phyloP scores from a whole-genome alignment of 352 stramenopile genomes.

The Phytophthora agathidicida region DNA sequence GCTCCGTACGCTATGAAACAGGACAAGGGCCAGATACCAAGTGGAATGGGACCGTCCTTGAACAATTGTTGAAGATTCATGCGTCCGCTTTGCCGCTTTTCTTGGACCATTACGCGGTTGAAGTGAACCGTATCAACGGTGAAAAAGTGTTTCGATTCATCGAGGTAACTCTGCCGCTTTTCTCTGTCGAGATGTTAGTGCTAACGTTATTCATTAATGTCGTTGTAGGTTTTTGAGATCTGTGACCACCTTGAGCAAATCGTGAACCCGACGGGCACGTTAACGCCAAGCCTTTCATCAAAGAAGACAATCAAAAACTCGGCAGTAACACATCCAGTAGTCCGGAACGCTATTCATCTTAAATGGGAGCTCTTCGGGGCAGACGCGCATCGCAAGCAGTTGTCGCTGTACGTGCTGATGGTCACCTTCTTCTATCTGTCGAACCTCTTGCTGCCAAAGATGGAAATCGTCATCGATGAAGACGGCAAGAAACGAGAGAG shows the following conservation, averaged over 20 bases:
- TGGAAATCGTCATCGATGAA: constrained; percentile 38
- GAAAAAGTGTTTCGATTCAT: constrained; percentile 52
- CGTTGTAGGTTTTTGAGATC: constrained; percentile 42
- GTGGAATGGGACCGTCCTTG: constrained; percentile 52
- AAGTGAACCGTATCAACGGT: constrained; percentile 58
- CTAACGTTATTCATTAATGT: not conserved
- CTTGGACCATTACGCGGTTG: constrained; percentile 51
- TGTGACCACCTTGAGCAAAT: constrained; percentile 52
- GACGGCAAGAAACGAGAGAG: constrained; percentile 34
- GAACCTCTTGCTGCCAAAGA: constrained; percentile 52
- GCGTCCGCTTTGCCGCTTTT: constrained; percentile 44
- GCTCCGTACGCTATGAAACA: constrained; percentile 31
- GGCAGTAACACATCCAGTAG: constrained; percentile 50
- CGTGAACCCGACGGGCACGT: constrained; percentile 34
- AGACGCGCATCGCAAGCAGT: constrained; percentile 41
- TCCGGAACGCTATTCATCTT: constrained; percentile 56
- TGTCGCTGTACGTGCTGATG: constrained; percentile 55
- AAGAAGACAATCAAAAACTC: constrained; percentile 45
- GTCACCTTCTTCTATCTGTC: constrained; percentile 60
- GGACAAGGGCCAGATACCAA: constrained; percentile 34
- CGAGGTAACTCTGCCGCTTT: constrained; percentile 30
- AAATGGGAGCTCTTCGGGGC: constrained; percentile 63
- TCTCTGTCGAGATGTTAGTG: not conserved
- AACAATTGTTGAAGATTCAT: constrained; percentile 49
- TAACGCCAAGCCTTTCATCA: constrained; percentile 31